Evolutionary conservation across 345 rosid species (phyloP), one percentile per base, ranked within the genome.

Genomic region (Fremontodendron californicum): DNA sequence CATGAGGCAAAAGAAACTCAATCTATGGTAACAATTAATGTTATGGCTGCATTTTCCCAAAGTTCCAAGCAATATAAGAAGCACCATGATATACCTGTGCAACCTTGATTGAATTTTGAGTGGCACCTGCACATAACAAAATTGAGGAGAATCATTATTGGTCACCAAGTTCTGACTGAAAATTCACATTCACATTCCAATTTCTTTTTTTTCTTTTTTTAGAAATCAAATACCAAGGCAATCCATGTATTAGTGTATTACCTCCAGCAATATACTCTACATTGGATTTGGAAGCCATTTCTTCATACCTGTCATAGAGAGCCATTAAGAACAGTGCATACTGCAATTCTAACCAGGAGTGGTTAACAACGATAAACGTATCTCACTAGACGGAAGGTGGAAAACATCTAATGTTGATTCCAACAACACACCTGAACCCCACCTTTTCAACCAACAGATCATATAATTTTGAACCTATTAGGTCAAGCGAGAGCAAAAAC

Each of bases 91-190:
- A 72, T 72, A 92, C 99, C 96, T 96, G 98, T 8, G 98, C 97
- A 82, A 96, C 98, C 77, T 80, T 90, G 80, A 96, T 91, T 23
- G 98, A 93, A 79, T 96, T 96, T 79, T 96, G 99, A 15, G 99
- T 96, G 57, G 96, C 96, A 79, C 93, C 93, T 89, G 67, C 40
- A 25, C 40, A 74, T 12, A 42, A 58, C 25, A 52, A 54, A 72
- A 37, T 12, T 5, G 1, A 5, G 46, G 35, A 25, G 49, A 39
- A 57, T 40, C 40, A 74, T 74, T 15, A 58, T 40, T 3, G n/a
- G 10, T 35, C 51, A 73, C 37, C 21, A n/a, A 19, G 46, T 12
- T 48, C 46, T 35, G 48, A 21, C 12, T 13, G 73, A 69, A 43
- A 69, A n/a, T n/a, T n/a, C n/a, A n/a, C n/a, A 69, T 23, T 42